Percentiles rank a stretch among this genome's conserved stretches.
Evolutionary conservation across 2,329 filamentous ascomycete genomes (phyloP).

Genomic region (Aspergillus viridinutans): DNA sequence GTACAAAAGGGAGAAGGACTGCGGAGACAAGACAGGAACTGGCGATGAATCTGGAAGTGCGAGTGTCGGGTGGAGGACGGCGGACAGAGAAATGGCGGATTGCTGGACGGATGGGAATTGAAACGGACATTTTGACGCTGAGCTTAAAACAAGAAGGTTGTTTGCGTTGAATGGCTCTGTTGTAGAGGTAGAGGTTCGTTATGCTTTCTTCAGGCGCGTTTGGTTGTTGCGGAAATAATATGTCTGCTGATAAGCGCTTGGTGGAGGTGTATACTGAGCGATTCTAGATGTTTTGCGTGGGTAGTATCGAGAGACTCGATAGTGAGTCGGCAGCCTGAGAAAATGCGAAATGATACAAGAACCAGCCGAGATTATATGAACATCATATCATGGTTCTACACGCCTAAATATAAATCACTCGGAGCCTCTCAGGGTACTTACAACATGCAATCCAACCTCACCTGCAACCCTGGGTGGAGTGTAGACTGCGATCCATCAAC

Average conservation of each 20-base stretch:
- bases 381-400: not conserved
- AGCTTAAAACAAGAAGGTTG: not conserved
- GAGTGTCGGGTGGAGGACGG: constrained; percentile 37
- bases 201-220: not conserved
- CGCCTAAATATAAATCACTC: not conserved
- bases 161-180: not conserved
- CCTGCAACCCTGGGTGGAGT: not conserved
- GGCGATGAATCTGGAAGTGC: constrained; percentile 37
- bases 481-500: not conserved
- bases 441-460: not conserved
- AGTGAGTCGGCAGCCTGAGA: too few species aligned
- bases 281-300: not conserved
- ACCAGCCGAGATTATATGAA: not conserved
- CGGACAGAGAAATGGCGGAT: constrained; percentile 44
- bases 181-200: not conserved
- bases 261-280: not conserved
- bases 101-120: constrained; percentile 29
- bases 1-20: constrained; percentile 44
- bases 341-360: too few species aligned
- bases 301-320: too few species aligned
- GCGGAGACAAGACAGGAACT: constrained; percentile 40
- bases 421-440: not conserved
- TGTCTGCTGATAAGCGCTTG: not conserved
- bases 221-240: not conserved
- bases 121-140: constrained; percentile 10